Evolutionary conservation across 2,329 filamentous ascomycete species (phyloP), one percentile per base, ranked within the genome.

Genomic region (Aspergillus persii): DNA sequence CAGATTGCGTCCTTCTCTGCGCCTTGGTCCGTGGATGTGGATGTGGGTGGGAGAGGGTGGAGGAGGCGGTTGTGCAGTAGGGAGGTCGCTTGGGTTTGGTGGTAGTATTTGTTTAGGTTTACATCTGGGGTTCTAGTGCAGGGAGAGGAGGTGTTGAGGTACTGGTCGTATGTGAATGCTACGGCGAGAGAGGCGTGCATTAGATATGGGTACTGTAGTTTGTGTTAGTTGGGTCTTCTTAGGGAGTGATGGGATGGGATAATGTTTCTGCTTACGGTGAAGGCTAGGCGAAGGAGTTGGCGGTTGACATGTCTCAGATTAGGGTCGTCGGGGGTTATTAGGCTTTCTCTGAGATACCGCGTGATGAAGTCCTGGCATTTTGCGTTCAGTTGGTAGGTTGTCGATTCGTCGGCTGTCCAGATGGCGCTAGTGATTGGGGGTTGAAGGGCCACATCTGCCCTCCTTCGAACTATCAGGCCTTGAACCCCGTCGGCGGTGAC

Each of bases 161-260:
- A 57, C 50, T 68, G 68, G 61, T 71, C 69, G 30, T 81, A 80
- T 26, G 75, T 67, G 11, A 77, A 61, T 0, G 79, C 75, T 33
- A 81, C 74, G 0, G 77, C 78, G 4, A 82, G 62, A 7, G 74
- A 76, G 31, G 79, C 78, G 55, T 82, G 80, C 79, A 81, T 80
- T 18, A 82, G 62, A 46, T 69, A 79, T 2, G 80, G 79, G 53
- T 80, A 58, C 79, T 72, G 44, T 72, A 46, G 57, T 4, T 23
- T n/a, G 41, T 56, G 26, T 48, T 50, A 30, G 9, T 29, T 30
- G 31, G 30, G 50, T 30, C 11, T 12, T 23, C 5, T 4, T 48
- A 4, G 11, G 18, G 36, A 54, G 47, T 49, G 12, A 44, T 33
- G 12, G 18, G 29, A 48, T 11, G 52, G 23, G 33, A 52, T n/a